phyloP scores from a whole-genome alignment of 148 eudicot genomes.

The Simmondsia chinensis region DNA sequence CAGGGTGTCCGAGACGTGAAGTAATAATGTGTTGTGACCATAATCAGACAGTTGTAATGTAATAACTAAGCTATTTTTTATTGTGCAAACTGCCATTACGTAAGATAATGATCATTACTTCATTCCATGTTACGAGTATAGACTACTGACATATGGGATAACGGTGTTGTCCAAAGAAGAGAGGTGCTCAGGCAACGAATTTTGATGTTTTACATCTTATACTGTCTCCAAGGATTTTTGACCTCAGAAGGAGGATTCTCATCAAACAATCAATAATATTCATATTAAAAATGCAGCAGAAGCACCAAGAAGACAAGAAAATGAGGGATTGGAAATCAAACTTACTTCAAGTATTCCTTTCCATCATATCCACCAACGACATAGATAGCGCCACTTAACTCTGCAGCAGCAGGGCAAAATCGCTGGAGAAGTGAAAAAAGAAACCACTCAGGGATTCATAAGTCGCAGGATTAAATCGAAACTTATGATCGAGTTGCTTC shows the following conservation, averaged over 20 bases:
- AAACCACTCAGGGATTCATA: neutral
- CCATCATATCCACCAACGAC: constrained; percentile 82
- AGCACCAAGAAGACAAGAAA: neutral
- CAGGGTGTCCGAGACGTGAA: too few species aligned
- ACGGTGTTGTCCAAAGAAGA: too few species aligned
- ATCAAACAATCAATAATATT: too few species aligned
- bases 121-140: too few species aligned
- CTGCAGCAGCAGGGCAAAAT: constrained; percentile 52
- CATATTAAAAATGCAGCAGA: neutral
- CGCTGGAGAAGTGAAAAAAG: constrained; percentile 31
- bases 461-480: neutral
- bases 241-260: neutral
- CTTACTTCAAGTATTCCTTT: constrained; percentile 42
- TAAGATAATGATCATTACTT: too few species aligned
- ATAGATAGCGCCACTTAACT: constrained; percentile 43
- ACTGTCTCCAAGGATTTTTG: neutral
- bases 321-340: neutral
- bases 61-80: too few species aligned
- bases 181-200: too few species aligned
- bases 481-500: neutral
- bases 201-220: too few species aligned
- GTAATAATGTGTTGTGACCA: too few species aligned
- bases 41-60: too few species aligned
- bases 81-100: too few species aligned
- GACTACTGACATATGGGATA: too few species aligned